These are phyloP conservation scores for Pisolithus orientalis DNA, from an alignment of 768 basidiomycete genomes.

Conservation along the genomic window DNA sequence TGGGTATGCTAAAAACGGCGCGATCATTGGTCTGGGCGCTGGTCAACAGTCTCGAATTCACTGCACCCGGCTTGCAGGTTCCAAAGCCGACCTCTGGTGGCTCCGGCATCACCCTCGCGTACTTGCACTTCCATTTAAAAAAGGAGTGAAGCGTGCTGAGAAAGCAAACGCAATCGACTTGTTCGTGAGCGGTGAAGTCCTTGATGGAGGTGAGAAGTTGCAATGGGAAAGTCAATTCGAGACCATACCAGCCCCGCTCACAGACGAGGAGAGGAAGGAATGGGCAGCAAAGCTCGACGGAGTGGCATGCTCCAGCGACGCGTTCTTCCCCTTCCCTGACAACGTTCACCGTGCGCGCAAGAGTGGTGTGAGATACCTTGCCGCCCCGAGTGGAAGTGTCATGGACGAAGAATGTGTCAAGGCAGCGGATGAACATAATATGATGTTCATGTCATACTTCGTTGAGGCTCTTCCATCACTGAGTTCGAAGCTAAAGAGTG, in stretches of 20 bases:
- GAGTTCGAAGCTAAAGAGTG: conserved; percentile 6
- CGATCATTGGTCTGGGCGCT: conserved; percentile 92
- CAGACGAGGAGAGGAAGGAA: conserved; percentile 60
- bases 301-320: conserved; percentile 92
- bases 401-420: conserved; percentile 98
- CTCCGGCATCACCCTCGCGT: conserved; percentile 94
- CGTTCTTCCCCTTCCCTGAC: conserved; percentile 99
- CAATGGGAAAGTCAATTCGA: conserved; percentile 93
- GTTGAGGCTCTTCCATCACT: conserved; percentile 88
- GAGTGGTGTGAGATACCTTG: conserved; percentile 90
- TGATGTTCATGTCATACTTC: conserved; percentile 90
- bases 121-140: conserved; percentile 90
- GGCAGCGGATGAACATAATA: conserved; percentile 88
- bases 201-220: conserved; percentile 82
- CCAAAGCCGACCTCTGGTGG: conserved; percentile 99
- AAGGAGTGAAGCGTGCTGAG: conserved; percentile 95
- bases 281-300: conserved; percentile 73
- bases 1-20: conserved; percentile 87
- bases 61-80: conserved; percentile 95
- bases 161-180: conserved; percentile 98
- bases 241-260: conserved; percentile 56
- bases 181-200: conserved; percentile 83
- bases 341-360: conserved; percentile 91
- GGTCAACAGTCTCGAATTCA: conserved; percentile 99
- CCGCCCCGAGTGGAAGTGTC: conserved; percentile 88